phyloP scores from a whole-genome alignment of 768 basidiomycete species.

The Lentinula sp. region DNA sequence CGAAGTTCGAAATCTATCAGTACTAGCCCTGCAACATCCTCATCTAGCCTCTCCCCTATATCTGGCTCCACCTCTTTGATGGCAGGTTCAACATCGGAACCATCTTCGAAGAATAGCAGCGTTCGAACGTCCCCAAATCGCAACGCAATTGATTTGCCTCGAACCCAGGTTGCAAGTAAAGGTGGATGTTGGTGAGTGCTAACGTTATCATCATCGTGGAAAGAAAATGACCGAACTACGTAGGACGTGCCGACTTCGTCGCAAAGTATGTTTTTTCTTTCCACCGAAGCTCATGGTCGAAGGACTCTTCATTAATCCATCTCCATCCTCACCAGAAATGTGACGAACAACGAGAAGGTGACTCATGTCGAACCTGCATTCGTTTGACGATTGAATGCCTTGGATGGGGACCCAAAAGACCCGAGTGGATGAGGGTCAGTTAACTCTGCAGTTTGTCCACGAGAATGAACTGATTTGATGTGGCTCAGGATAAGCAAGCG shows the following conservation, averaged over 20 bases:
- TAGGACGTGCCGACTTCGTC: constrained; percentile 80
- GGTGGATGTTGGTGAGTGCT: constrained; percentile 74
- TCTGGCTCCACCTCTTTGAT: constrained; percentile 27
- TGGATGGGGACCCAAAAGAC: constrained; percentile 79
- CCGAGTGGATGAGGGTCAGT: constrained; percentile 86
- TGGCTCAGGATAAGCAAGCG: constrained; percentile 68
- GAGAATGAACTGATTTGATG: constrained; percentile 1
- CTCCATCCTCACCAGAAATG: constrained; percentile 56
- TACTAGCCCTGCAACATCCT: constrained; percentile 39
- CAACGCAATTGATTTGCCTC: constrained; percentile 43
- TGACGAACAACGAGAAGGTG: constrained; percentile 76
- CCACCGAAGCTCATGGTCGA: not conserved
- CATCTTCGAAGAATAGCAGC: constrained; percentile 25
- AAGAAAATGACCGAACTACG: constrained; percentile 8
- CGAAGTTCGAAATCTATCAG: constrained; percentile 42
- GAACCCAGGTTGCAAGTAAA: constrained; percentile 50
- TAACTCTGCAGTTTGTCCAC: not conserved
- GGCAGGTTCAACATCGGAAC: constrained; percentile 29
- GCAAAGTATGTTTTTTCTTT: constrained; percentile 47
- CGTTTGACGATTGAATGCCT: constrained; percentile 78
- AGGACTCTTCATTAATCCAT: constrained; percentile 9
- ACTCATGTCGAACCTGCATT: constrained; percentile 77
- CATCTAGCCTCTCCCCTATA: constrained; percentile 40
- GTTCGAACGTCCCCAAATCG: constrained; percentile 41
- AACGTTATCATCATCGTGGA: constrained; percentile 6